Evolutionary conservation across 225 moss, liverwort and hornwort genomes (phyloP).

Genomic region (Marchantia paleacea): DNA sequence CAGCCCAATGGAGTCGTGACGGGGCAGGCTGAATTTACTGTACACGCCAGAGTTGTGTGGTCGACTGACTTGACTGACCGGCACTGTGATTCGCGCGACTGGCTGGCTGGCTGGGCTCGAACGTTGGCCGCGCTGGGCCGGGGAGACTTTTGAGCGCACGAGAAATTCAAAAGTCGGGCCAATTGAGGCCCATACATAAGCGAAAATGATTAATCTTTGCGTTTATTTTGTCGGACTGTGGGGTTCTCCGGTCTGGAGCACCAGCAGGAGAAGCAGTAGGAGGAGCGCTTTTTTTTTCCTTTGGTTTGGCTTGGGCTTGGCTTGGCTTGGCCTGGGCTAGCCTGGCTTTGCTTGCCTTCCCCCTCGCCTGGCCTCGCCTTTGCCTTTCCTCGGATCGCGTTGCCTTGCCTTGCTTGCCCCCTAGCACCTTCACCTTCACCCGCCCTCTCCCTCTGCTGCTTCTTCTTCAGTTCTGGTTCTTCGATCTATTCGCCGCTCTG

Average conservation of each 20-base stretch:
- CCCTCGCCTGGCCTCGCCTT: neutral
- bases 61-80: conserved; percentile 8
- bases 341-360: neutral
- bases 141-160: neutral
- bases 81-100: conserved; percentile 11
- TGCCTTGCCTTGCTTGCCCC: too few species aligned
- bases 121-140: neutral
- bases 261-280: neutral
- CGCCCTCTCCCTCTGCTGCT: neutral
- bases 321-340: too few species aligned
- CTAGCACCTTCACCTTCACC: neutral
- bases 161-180: neutral
- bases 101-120: neutral
- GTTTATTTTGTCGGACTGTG: neutral
- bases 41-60: conserved; percentile 25
- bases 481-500: conserved; percentile 10
- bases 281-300: neutral
- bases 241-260: neutral
- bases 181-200: neutral
- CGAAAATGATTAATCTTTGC: neutral
- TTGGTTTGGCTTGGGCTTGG: too few species aligned
- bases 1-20: conserved; percentile 17
- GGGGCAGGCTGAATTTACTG: neutral
- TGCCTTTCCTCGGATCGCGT: too few species aligned
- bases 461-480: neutral